phyloP scores from a whole-genome alignment of 495 filamentous ascomycete genomes.

The Lichenothelia convexa region DNA sequence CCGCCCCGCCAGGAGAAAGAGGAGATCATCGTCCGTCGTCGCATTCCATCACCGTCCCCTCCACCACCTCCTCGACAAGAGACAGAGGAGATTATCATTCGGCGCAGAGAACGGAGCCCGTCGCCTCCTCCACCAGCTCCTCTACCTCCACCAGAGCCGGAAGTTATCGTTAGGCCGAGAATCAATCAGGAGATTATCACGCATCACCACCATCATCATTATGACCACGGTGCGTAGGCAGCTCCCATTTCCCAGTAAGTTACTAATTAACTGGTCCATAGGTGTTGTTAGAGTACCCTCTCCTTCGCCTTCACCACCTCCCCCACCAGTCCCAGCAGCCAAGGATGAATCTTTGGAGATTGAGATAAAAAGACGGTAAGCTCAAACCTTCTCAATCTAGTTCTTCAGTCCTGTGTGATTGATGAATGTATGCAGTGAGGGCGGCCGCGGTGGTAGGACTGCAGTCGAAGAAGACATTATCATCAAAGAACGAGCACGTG shows the following conservation, averaged over 20 bases:
- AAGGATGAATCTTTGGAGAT: conserved; percentile 26
- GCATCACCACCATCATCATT: conserved; percentile 73
- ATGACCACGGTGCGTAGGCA: conserved; percentile 37
- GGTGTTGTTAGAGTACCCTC: conserved; percentile 20
- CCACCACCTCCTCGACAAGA: conserved; percentile 6
- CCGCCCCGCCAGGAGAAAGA: conserved; percentile 18
- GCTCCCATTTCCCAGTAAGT: not conserved
- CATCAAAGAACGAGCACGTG: conserved; percentile 34
- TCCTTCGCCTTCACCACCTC: conserved; percentile 21
- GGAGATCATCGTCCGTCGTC: conserved; percentile 20
- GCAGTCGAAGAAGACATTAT: conserved; percentile 40
- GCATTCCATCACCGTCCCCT: conserved; percentile 14
- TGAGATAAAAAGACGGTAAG: conserved; percentile 29
- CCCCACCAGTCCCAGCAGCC: no score
- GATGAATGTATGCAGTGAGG: not conserved
- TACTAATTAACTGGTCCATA: not conserved
- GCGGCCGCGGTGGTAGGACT: conserved; percentile 11
- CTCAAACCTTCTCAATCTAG: not conserved
- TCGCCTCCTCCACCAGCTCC: conserved; percentile 17
- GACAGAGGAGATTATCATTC: conserved; percentile 23
- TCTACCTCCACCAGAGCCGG: conserved; percentile 27
- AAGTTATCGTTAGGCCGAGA: conserved; percentile 43
- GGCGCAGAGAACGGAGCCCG: conserved; percentile 15
- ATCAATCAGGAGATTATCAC: conserved; percentile 71
- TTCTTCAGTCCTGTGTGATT: not conserved